Percentiles rank a stretch among this genome's conserved stretches.
phyloP scores from a whole-genome alignment of 257 asterid species.

The Solanum lycopersicoides region DNA sequence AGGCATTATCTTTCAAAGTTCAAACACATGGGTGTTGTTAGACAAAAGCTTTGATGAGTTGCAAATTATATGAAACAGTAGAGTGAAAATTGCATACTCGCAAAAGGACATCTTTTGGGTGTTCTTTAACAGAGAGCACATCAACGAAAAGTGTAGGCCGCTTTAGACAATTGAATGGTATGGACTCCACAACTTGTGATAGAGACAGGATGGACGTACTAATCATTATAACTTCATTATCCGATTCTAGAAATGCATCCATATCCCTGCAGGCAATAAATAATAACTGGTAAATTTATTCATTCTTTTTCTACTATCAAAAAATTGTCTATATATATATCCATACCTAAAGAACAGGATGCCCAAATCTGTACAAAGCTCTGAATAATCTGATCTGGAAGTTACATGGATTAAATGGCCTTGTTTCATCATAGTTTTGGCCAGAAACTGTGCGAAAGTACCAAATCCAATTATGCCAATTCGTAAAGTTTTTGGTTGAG shows the following conservation, averaged over 20 bases:
- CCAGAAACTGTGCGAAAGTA: constrained; percentile 66
- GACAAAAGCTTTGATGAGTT: not conserved
- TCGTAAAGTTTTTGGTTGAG: constrained; percentile 24
- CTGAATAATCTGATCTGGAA: constrained; percentile 73
- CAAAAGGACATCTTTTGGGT: constrained; percentile 61
- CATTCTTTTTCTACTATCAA: not conserved
- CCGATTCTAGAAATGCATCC: constrained; percentile 45
- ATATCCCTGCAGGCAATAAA: constrained; percentile 29
- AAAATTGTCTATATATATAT: not conserved
- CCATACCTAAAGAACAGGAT: constrained; percentile 57
- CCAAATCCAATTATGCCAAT: constrained; percentile 85
- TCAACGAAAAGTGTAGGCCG: constrained; percentile 62
- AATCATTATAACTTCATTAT: constrained; percentile 54
- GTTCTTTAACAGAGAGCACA: constrained; percentile 81
- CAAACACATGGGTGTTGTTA: not conserved
- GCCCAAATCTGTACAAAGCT: constrained; percentile 45
- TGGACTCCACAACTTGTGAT: constrained; percentile 46
- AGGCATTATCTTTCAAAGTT: constrained; percentile 50
- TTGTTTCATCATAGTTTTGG: constrained; percentile 54
- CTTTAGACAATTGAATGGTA: constrained; percentile 37
- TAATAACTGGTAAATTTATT: not conserved
- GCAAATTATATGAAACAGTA: not conserved
- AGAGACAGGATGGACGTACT: constrained; percentile 74
- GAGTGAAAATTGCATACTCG: constrained; percentile 26
- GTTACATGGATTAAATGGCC: constrained; percentile 56